phyloP scores from a whole-genome alignment of 768 basidiomycete species.

The Trametes cubensis region DNA sequence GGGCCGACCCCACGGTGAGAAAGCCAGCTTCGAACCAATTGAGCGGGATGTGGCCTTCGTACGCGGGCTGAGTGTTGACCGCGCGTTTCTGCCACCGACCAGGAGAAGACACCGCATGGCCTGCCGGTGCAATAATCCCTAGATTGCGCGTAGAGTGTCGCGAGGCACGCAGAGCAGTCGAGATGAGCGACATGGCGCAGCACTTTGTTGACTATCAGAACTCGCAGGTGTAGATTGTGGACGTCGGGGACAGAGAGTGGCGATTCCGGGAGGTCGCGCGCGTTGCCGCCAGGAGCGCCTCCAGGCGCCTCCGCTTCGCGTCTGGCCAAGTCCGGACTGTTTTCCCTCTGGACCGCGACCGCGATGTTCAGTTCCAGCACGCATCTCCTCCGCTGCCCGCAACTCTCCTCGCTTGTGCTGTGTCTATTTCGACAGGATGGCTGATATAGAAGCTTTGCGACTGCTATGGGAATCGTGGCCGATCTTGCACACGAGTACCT shows the following conservation, averaged over 20 bases:
- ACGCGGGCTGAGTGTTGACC: slow-evolving; percentile 47
- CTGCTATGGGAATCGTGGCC: slow-evolving; percentile 11
- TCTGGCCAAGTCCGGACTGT: slow-evolving; percentile 1
- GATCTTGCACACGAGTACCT: not conserved
- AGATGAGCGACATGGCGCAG: slow-evolving; percentile 17
- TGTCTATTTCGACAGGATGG: not conserved
- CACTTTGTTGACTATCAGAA: not conserved
- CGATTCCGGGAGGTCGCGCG: not conserved
- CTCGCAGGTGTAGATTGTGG: not conserved
- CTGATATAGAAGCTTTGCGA: slow-evolving; percentile 5
- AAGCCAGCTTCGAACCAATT: slow-evolving; percentile 82
- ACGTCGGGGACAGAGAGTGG: not conserved
- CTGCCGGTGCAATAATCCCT: slow-evolving; percentile 7
- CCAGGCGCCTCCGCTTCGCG: not conserved
- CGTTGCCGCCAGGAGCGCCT: slow-evolving; percentile 6
- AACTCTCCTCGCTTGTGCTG: not conserved
- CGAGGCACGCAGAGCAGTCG: slow-evolving; percentile 10
- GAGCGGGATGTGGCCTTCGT: slow-evolving; percentile 82
- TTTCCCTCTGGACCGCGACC: slow-evolving; percentile 13
- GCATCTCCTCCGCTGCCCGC: not conserved
- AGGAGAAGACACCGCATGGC: not conserved
- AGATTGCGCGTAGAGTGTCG: slow-evolving; percentile 3
- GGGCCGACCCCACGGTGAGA: slow-evolving; percentile 81
- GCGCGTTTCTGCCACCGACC: slow-evolving; percentile 21
- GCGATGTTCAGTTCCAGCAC: slow-evolving; percentile 7